Evolutionary conservation across 805 yeast species (phyloP), one percentile per base, ranked within the genome.

Genomic region (Crinitomyces ghanaensis): DNA sequence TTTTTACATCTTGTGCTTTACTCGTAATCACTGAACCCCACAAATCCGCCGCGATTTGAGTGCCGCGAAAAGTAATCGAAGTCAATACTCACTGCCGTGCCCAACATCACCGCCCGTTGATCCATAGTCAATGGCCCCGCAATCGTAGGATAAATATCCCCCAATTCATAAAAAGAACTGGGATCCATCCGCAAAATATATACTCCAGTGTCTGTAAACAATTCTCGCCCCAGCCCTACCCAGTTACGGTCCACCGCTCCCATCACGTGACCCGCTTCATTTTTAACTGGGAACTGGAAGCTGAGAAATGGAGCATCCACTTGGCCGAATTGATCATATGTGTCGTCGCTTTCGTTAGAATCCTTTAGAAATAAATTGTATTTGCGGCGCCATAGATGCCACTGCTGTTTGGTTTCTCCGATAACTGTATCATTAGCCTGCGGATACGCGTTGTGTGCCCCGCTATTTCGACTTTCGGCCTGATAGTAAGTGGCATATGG

Each of bases 31-130:
- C 36, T 32, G 20, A 43, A 38, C 9, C 40, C 28, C 12, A 43
- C 30, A 16, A 43, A 36, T 6, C 46, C 46, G n/a, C 70, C 67
- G 15, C 68, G 66, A 24, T 74, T 66, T 13, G 88, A 76, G 53
- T 86, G 96, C 53, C 97, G 70, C n/a, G 95, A 82, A 57, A 91
- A 91, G 59, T 86, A 91, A 57, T 91, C 98, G 56, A 84, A 91
- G 56, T 91, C 98, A 39, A 91, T 78, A 38, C 93, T 79, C 2
- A 91, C 77, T 0, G 96, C 94, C 40, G 79, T 81, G 0, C 84
- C 94, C 35, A 91, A 62, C 54, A 91, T 50, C 1, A 85, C 74
- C 0, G 95, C 95, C 44, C 94, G 70, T 55, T 91, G 81, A 51
- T 80, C 93, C 27, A 84, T 57, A 3, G 77, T 70, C 56, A 91